Conservation (phyloP, 805 yeast species). For the Yamadazyma takamatsuzukensis region DNA sequence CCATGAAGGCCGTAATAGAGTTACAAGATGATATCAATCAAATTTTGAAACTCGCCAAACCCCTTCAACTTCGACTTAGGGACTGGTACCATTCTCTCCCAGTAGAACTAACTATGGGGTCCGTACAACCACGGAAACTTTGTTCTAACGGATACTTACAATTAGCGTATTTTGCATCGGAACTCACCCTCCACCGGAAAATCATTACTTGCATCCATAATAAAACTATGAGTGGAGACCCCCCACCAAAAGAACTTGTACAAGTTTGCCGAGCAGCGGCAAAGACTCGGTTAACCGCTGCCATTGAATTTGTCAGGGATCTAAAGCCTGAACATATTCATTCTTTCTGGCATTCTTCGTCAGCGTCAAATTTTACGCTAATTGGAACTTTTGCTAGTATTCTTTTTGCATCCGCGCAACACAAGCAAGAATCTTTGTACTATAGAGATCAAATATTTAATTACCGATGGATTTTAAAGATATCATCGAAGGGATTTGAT, state of each 20-base stretch:
- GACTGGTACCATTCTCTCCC: conserved; percentile 79
- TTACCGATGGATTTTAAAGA: conserved; percentile 72
- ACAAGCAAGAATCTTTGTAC: conserved; percentile 58
- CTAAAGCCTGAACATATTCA: conserved; percentile 79
- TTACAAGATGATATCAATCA: conserved; percentile 54
- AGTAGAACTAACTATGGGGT: conserved; percentile 56
- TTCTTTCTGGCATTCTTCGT: conserved; percentile 86
- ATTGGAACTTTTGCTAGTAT: conserved; percentile 88
- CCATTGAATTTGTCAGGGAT: conserved; percentile 72
- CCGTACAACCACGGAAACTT: conserved; percentile 56
- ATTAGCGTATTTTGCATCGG: conserved; percentile 84
- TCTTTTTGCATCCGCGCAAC: conserved; percentile 62
- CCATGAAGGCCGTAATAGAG: conserved; percentile 59
- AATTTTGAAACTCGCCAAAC: conserved; percentile 75
- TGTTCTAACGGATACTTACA: conserved; percentile 78
- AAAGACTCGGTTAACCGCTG: conserved; percentile 72
- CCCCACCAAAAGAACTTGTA: conserved; percentile 34
- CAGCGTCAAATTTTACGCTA: conserved; percentile 72
- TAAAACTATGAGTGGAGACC: conserved; percentile 28
- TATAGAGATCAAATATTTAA: conserved; percentile 69
- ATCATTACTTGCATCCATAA: conserved; percentile 54
- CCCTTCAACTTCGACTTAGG: conserved; percentile 65
- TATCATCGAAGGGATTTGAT: conserved; percentile 71
- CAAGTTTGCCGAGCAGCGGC: conserved; percentile 83
- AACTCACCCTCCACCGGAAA: conserved; percentile 78